Conservation (phyloP, 257 asterid species). For the Solanum ossicruentum region DNA sequence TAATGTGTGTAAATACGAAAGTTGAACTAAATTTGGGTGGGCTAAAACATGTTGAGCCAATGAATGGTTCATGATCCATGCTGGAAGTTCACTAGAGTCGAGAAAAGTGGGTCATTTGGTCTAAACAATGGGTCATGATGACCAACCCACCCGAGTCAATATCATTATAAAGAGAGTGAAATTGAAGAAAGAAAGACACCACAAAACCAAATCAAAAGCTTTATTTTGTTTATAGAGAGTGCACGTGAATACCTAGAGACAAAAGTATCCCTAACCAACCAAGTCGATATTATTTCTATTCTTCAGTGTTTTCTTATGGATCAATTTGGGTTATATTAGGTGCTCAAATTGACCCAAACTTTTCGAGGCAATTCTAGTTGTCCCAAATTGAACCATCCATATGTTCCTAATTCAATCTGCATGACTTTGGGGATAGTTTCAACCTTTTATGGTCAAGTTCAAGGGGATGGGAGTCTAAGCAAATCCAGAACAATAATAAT, state of each 20-base stretch:
- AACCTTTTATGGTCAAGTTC: not conserved
- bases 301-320: not conserved
- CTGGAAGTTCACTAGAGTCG: not conserved
- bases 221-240: not conserved
- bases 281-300: not conserved
- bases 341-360: not conserved
- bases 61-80: not conserved
- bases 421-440: not conserved
- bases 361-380: not conserved
- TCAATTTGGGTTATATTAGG: not conserved
- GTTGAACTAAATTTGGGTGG: not conserved
- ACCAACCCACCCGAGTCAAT: not conserved
- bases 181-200: not conserved
- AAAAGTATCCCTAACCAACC: not conserved
- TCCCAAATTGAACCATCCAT: not conserved
- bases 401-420: not conserved
- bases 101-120: not conserved
- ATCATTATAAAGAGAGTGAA: not conserved
- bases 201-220: not conserved
- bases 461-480: not conserved
- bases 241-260: not conserved
- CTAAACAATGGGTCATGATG: not conserved
- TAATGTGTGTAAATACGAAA: not conserved
- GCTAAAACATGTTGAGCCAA: not conserved
- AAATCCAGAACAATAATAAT: not conserved